Evolutionary conservation across 164 flowering plant genomes (phyloP).

Genomic region (Houttuynia cordata): DNA sequence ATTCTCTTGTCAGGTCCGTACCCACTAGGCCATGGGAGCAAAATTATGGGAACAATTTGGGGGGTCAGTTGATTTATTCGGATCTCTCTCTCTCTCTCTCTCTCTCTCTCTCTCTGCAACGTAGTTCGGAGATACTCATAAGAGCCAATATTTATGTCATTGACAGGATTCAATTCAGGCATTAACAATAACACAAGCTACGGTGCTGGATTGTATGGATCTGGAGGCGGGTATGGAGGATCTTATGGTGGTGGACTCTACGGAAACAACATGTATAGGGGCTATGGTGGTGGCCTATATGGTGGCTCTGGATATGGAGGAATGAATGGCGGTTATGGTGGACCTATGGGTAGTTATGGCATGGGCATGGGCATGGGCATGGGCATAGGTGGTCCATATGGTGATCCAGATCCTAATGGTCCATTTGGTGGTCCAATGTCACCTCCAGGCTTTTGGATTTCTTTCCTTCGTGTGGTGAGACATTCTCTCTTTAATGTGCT

Average conservation of each 20-base stretch:
- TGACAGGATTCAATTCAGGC: slow-evolving; percentile 48
- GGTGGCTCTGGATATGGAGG: slow-evolving; percentile 54
- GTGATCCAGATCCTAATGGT: slow-evolving; percentile 83
- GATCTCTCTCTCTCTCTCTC: neutral
- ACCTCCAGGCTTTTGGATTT: slow-evolving; percentile 93
- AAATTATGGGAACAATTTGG: slow-evolving; percentile 41
- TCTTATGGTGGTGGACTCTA: slow-evolving; percentile 41
- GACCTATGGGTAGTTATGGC: slow-evolving; percentile 50
- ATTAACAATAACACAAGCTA: slow-evolving; percentile 41
- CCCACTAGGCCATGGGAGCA: slow-evolving; percentile 97
- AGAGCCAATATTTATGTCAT: neutral
- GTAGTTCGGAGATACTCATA: neutral
- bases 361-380: slow-evolving; percentile 34
- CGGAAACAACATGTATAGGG: slow-evolving; percentile 27
- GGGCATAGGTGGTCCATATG: slow-evolving; percentile 37
- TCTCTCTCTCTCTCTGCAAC: neutral
- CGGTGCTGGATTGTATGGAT: slow-evolving; percentile 47
- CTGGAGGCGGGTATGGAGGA: slow-evolving; percentile 48
- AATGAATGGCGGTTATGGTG: slow-evolving; percentile 56
- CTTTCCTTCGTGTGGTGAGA: slow-evolving; percentile 62
- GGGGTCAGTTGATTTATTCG: slow-evolving; percentile 12
- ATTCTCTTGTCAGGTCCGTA: slow-evolving; percentile 54
- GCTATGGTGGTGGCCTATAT: slow-evolving; percentile 36
- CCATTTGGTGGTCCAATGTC: slow-evolving; percentile 68
- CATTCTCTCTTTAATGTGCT: neutral